Conservation (phyloP, 306 rosid genomes). For the Rubus idaeus region DNA sequence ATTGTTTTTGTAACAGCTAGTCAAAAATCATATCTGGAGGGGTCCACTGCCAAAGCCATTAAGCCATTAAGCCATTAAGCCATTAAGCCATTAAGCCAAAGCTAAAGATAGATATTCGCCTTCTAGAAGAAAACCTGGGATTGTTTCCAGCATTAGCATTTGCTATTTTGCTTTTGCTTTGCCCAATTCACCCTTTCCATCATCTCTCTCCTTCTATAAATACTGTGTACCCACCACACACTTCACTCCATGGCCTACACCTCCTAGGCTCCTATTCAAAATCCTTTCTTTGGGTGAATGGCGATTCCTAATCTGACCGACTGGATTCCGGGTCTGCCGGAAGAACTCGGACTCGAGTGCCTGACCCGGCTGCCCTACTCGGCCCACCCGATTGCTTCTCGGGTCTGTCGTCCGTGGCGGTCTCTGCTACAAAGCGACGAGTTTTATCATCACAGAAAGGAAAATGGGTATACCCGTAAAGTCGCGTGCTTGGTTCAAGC, state of each 20-base stretch:
- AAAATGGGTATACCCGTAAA: constrained; percentile 33
- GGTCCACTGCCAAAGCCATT: not conserved
- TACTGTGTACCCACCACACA: not conserved
- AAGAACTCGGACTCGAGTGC: constrained; percentile 53
- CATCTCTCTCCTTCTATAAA: not conserved
- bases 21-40: not conserved
- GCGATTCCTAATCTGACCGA: constrained; percentile 8
- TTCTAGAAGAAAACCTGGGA: not conserved
- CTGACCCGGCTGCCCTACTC: constrained; percentile 39
- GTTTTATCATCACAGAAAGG: constrained; percentile 33
- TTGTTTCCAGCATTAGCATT: not conserved
- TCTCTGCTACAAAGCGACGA: constrained; percentile 31
- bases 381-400: constrained; percentile 41
- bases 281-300: not conserved
- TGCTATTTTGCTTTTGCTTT: not conserved
- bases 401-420: constrained; percentile 48
- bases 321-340: constrained; percentile 48
- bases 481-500: constrained; percentile 50
- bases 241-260: not conserved
- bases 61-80: too few relatives aligned
- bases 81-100: too few relatives aligned
- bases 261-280: not conserved
- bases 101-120: not conserved
- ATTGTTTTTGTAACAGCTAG: not conserved
- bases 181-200: not conserved